Base-by-base conservation (phyloP, 306 rosid genomes). In the Begonia masoniana region DNA sequence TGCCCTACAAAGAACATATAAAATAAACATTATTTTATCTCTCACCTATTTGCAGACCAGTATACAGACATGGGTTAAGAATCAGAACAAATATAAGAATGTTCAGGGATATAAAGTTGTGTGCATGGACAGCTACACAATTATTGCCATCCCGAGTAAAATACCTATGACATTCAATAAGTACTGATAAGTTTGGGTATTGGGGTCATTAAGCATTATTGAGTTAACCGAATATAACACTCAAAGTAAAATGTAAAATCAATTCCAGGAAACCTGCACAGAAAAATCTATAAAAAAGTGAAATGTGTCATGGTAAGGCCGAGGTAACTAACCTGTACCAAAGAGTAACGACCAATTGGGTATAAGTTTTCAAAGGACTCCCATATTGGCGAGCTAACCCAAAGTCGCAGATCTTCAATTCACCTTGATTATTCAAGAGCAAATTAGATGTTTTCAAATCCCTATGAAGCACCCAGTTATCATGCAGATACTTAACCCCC, bases 381-480 rank as follows among this genome's bases (percentile, higher is more conserved):
- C 99, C 99, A 64, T 92, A 92, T 65, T 92, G 99, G 48, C 99
- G 96, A 57, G 99, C 87, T 84, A 92, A 72, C 49, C 99, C 99
- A 77, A 83, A 92, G 74, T 92, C 99, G 67, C 99, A 92, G 65
- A 92, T 86, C 76, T 92, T 92, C 65, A 92, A 77, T 80, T 92
- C 99, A 51, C 99, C 99, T 69, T 80, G 74, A 61, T 92, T 92
- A 74, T 92, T 92, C 71, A 92, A 43, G 66, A 92, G 99, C 63
- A 92, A 64, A 63, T 92, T 92, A 3, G 99, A 92, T 50, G 99
- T 86, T 63, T 92, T 92, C 62, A 92, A 68, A 71, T 92, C 99
- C 87, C 99, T 78, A 71, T 92, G 99, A 66, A 92, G 99, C 68
- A 92, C 99, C 99, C 99, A 92, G 68, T 92, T 92, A 78, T 83